Evolutionary conservation across 2,329 filamentous ascomycete genomes (phyloP).

Genomic region (Diaporthe ilicicola): DNA sequence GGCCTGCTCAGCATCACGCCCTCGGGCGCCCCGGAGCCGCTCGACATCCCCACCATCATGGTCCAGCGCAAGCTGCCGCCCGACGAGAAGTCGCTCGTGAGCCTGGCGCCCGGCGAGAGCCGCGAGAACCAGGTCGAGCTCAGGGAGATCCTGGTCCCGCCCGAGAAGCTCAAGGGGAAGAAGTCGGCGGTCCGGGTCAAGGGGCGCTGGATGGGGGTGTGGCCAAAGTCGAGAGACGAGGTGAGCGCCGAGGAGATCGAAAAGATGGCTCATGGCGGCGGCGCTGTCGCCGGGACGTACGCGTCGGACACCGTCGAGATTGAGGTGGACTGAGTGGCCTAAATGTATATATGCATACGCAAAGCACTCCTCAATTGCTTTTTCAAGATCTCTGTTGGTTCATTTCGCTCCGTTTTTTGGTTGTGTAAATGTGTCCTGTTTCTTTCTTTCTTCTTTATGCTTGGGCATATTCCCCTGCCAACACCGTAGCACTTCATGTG

Average conservation of each 20-base stretch:
- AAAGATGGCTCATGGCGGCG: slow-evolving; percentile 36
- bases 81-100: slow-evolving; percentile 46
- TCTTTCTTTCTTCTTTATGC: too few species aligned
- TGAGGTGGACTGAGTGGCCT: neutral
- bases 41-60: slow-evolving; percentile 49
- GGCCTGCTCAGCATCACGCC: slow-evolving; percentile 52
- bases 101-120: slow-evolving; percentile 48
- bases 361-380: neutral
- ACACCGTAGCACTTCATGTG: neutral
- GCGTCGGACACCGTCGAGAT: slow-evolving; percentile 28
- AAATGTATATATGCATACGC: too few species aligned
- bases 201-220: slow-evolving; percentile 51
- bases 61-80: slow-evolving; percentile 53
- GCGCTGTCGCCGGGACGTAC: slow-evolving; percentile 37
- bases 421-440: neutral
- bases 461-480: neutral
- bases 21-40: slow-evolving; percentile 42
- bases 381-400: neutral
- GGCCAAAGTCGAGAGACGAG: slow-evolving; percentile 40
- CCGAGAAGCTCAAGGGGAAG: slow-evolving; percentile 41
- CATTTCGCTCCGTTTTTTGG: neutral
- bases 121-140: slow-evolving; percentile 47
- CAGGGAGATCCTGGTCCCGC: slow-evolving; percentile 46
- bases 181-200: slow-evolving; percentile 45
- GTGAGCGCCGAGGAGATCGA: slow-evolving; percentile 36